Evolutionary conservation across 2,329 filamentous ascomycete species (phyloP), one percentile per base, ranked within the genome.

Genomic region (Byssochlamys sp.): DNA sequence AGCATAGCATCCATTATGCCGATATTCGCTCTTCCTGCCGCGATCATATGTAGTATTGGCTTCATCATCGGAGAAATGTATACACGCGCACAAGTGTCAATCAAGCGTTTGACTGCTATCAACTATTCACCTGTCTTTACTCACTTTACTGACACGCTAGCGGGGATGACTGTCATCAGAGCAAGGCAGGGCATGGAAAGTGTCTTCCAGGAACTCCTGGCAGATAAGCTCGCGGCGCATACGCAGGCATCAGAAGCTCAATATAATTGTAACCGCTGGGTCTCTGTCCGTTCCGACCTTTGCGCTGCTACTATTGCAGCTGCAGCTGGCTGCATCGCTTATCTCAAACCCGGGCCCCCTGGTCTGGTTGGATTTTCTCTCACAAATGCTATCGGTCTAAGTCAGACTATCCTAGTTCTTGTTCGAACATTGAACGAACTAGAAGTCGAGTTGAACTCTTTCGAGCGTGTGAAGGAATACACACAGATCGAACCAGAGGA

Each of bases 251-350:
- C 74, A 0, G 80, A 83, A 63, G 71, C 80, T 0, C 78, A 76
- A 52, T 82, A 76, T 60, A 83, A 82, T 66, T 78, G 78, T 59
- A 84, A 84, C 63, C 77, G 81, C 6, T 84, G 81, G 81, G 78
- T 84, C 2, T 75, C 77, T 1, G 74, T 83, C 45, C 77, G 81
- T 4, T 73, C 81, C 3, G 81, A 83, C 59, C 75, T 82, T 62
- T 77, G 80, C 55, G 81, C 80, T 1, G 79, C 80, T 0, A 67
- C 81, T 1, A 79, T 83, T 10, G 76, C 78, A 11, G 71, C 81
- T 1, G 72, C 73, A 9, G 81, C 81, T 0, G 81, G 81, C 7
- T 73, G 76, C 52, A 81, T 83, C 54, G 81, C 81, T 4, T 73
- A 80, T 60, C 73, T 75, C 11, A 76, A 75, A 10, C 61, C 73